phyloP scores from a whole-genome alignment of 805 yeast genomes.

The Spencermartinsiella europaea region DNA sequence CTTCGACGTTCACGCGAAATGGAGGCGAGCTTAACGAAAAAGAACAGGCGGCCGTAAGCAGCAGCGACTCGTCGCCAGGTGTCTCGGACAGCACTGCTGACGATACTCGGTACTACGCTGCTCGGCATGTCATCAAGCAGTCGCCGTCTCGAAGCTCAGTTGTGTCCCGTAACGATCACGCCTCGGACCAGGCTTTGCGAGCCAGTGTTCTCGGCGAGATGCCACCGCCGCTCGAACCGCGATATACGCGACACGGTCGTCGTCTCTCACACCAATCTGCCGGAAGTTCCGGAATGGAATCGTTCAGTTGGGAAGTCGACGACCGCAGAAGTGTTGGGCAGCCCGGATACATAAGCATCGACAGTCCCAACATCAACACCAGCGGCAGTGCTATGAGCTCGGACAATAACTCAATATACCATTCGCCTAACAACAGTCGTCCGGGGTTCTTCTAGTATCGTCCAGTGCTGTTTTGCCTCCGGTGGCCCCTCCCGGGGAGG shows the following conservation, averaged over 20 bases:
- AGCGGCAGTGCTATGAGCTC: not conserved
- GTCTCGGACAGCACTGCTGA: not conserved
- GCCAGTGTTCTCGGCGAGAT: not conserved
- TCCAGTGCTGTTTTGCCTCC: too few species aligned
- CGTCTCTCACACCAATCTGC: not conserved
- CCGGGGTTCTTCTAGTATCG: not conserved
- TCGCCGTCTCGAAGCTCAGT: slow-evolving; percentile 5
- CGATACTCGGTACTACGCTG: not conserved
- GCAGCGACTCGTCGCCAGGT: not conserved
- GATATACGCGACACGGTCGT: not conserved
- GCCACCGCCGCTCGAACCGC: not conserved
- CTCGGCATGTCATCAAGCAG: not conserved
- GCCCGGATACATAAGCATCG: not conserved
- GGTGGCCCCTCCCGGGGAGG: too few species aligned
- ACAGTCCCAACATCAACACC: not conserved
- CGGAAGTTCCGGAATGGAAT: not conserved
- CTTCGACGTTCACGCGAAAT: not conserved
- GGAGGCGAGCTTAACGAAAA: not conserved
- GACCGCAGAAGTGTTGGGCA: not conserved
- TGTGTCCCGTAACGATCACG: slow-evolving; percentile 3
- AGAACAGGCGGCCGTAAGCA: not conserved
- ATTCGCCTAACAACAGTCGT: not conserved
- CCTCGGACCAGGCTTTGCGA: not conserved
- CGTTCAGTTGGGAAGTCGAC: not conserved
- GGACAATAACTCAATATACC: not conserved